These are phyloP conservation scores for Xylaria longipes DNA, from an alignment of 495 filamentous ascomycete species.

Conservation along the genomic window DNA sequence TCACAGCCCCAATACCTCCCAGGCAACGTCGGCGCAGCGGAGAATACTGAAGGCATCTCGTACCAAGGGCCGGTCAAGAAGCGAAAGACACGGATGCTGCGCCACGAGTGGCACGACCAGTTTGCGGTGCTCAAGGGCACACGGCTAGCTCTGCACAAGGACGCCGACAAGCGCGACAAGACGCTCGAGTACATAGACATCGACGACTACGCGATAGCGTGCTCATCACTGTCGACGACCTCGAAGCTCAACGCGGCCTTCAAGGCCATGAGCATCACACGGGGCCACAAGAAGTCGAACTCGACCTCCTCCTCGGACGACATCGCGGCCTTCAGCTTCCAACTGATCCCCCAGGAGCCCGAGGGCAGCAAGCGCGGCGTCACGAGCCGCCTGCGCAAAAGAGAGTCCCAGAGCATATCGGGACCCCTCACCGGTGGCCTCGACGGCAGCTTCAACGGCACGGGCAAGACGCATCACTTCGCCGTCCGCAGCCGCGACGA, in stretches of 20 bases:
- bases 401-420: slow-evolving; percentile 46
- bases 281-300: slow-evolving; percentile 51
- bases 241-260: slow-evolving; percentile 87
- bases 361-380: slow-evolving; percentile 48
- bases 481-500: slow-evolving; percentile 86
- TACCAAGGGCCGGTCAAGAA: slow-evolving; percentile 94
- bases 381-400: slow-evolving; percentile 47
- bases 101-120: slow-evolving; percentile 92
- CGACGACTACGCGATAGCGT: slow-evolving; percentile 93
- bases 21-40: slow-evolving; percentile 39
- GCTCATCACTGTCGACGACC: slow-evolving; percentile 72
- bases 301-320: slow-evolving; percentile 49
- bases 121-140: slow-evolving; percentile 89
- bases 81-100: slow-evolving; percentile 84
- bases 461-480: slow-evolving; percentile 91
- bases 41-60: slow-evolving; percentile 56
- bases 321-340: slow-evolving; percentile 83
- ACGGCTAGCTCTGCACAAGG: slow-evolving; percentile 78
- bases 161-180: slow-evolving; percentile 59
- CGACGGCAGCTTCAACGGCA: slow-evolving; percentile 56
- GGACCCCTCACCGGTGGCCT: slow-evolving; percentile 34
- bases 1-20: slow-evolving; percentile 44
- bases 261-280: slow-evolving; percentile 76
- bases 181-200: slow-evolving; percentile 89
- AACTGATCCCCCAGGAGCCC: slow-evolving; percentile 77